Evolutionary conservation across 1,284 basidiomycete genomes (phyloP).

Genomic region (Ceratobasidium sp.): DNA sequence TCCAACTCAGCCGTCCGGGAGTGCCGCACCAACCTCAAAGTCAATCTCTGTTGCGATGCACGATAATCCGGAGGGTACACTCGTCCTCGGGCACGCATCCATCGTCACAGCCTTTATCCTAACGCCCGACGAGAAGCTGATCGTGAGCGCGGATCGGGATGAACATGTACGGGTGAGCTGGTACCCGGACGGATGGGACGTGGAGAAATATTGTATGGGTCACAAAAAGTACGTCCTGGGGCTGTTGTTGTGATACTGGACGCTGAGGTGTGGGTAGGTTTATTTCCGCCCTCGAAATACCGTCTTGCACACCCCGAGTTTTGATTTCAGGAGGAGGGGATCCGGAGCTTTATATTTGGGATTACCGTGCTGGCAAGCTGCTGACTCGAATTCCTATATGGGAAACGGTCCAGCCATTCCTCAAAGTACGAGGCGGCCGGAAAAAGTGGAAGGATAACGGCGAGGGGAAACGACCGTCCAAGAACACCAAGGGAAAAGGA

Average conservation of each 20-base stretch:
- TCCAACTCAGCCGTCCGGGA: neutral
- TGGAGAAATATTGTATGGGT: slow-evolving; percentile 88
- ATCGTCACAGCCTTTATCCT: slow-evolving; percentile 81
- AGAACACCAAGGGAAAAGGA: slow-evolving; percentile 52
- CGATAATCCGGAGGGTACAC: slow-evolving; percentile 80
- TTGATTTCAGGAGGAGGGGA: slow-evolving; percentile 93
- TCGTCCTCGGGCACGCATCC: slow-evolving; percentile 89
- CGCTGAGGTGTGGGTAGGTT: slow-evolving; percentile 67
- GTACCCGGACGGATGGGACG: slow-evolving; percentile 85
- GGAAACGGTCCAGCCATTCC: slow-evolving; percentile 70
- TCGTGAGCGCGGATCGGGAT: slow-evolving; percentile 91
- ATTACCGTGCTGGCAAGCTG: slow-evolving; percentile 76
- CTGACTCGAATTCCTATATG: slow-evolving; percentile 68
- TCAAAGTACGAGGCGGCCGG: slow-evolving; percentile 65
- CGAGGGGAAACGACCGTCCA: slow-evolving; percentile 53
- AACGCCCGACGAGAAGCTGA: slow-evolving; percentile 73
- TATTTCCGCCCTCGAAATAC: slow-evolving; percentile 83
- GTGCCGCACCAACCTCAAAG: slow-evolving; percentile 44
- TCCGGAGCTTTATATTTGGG: slow-evolving; percentile 80
- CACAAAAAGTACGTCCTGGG: slow-evolving; percentile 75
- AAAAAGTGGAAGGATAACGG: slow-evolving; percentile 58
- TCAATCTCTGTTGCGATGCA: slow-evolving; percentile 65
- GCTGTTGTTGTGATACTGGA: slow-evolving; percentile 1
- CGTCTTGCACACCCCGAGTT: slow-evolving; percentile 62
- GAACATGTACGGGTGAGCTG: slow-evolving; percentile 94